phyloP scores from a whole-genome alignment of 2,329 filamentous ascomycete genomes.

The Emergomyces orientalis region DNA sequence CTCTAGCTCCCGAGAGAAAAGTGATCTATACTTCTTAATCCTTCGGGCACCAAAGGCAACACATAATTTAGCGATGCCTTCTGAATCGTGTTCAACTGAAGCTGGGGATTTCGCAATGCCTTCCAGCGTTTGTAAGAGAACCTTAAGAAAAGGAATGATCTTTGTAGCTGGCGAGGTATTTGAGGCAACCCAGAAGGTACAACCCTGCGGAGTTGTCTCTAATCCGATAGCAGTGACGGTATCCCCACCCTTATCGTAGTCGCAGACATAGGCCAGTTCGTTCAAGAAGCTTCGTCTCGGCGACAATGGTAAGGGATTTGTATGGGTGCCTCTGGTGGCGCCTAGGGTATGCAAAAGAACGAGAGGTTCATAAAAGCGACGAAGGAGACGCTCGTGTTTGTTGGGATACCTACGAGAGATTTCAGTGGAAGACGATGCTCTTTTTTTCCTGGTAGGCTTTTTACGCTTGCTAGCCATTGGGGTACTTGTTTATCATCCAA shows the following conservation, averaged over 20 bases:
- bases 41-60: neutral
- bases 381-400: constrained; percentile 14
- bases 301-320: neutral
- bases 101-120: neutral
- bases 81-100: neutral
- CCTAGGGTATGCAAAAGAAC: constrained; percentile 28
- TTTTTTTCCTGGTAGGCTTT: neutral
- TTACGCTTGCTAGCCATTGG: neutral
- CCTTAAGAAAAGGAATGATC: constrained; percentile 26
- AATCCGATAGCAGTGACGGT: constrained; percentile 40
- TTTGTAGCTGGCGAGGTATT: constrained; percentile 25
- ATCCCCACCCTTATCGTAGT: constrained; percentile 39
- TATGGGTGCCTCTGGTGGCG: constrained; percentile 25
- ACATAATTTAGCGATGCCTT: neutral
- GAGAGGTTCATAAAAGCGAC: constrained; percentile 35
- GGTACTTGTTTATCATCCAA: neutral
- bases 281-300: constrained; percentile 27
- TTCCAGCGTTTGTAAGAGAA: constrained; percentile 19
- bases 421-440: neutral
- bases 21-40: constrained; percentile 3
- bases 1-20: neutral
- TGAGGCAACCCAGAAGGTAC: constrained; percentile 39
- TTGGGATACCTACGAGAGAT: constrained; percentile 1
- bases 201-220: constrained; percentile 26
- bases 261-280: constrained; percentile 40